phyloP scores from a whole-genome alignment of 192 early-diverging fungal genomes.

The Coemansia sp. region DNA sequence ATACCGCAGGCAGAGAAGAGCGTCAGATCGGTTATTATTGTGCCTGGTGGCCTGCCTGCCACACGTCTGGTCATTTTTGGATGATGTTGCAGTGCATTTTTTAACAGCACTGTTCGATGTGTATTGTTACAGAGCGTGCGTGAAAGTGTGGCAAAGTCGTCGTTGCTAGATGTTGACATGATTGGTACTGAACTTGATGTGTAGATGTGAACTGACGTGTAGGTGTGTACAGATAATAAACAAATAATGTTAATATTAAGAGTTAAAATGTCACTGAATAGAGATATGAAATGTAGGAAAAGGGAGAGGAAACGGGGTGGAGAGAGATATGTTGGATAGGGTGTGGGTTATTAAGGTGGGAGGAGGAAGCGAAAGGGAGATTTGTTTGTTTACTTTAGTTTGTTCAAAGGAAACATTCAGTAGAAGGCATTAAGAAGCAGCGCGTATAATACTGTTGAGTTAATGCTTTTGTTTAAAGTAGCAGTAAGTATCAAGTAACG shows the following conservation, averaged over 20 bases:
- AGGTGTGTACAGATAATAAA: background rate
- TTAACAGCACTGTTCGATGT: conserved; percentile 38
- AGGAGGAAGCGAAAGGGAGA: too few species aligned
- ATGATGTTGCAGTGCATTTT: conserved; percentile 46
- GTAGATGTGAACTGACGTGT: background rate
- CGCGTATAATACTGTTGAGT: background rate
- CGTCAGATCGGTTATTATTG: conserved; percentile 24
- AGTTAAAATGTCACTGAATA: background rate
- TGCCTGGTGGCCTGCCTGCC: conserved; percentile 14
- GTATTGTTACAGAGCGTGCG: conserved; percentile 39
- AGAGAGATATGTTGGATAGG: background rate
- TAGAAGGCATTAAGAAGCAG: background rate
- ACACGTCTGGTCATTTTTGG: conserved; percentile 16
- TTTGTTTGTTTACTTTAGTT: background rate
- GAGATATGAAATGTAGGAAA: background rate
- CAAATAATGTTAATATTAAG: background rate
- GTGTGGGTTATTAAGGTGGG: background rate
- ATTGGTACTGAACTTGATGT: background rate
- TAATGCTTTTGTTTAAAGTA: background rate
- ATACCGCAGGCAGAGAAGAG: too few species aligned
- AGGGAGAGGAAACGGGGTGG: background rate
- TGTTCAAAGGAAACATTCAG: background rate
- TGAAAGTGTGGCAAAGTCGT: conserved; percentile 25
- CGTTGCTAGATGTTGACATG: conserved; percentile 14
- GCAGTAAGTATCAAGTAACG: conserved; percentile 2